Evolutionary conservation across 352 stramenopile genomes (phyloP).

Genomic region (Globisporangium echinulatum): DNA sequence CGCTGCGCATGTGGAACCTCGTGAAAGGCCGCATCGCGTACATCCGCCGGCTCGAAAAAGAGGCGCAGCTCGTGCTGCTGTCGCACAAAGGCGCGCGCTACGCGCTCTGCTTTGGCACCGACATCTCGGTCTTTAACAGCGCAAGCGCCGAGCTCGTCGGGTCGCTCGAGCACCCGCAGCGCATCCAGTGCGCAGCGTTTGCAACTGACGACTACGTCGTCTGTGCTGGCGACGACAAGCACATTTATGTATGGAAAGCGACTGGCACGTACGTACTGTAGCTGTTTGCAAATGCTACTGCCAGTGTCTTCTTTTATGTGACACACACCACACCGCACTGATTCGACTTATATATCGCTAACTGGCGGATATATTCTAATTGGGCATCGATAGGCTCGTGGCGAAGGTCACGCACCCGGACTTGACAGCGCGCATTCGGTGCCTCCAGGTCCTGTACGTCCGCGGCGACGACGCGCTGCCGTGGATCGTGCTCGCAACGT

Average conservation of each 20-base stretch:
- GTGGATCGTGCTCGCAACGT: conserved; percentile 72
- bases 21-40: conserved; percentile 86
- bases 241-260: conserved; percentile 80
- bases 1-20: conserved; percentile 88
- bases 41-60: conserved; percentile 80
- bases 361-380: neutral
- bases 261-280: conserved; percentile 53
- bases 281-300: neutral
- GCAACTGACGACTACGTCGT: conserved; percentile 70
- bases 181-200: conserved; percentile 72
- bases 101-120: conserved; percentile 56
- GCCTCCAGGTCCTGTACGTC: conserved; percentile 65
- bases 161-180: conserved; percentile 62
- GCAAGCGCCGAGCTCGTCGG: conserved; percentile 65
- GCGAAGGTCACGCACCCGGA: conserved; percentile 59
- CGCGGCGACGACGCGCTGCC: conserved; percentile 47
- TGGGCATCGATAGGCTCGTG: conserved; percentile 30
- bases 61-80: conserved; percentile 69
- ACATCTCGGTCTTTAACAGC: conserved; percentile 76
- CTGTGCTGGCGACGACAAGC: conserved; percentile 70
- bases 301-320: too few species aligned
- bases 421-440: conserved; percentile 65
- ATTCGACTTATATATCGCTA: neutral
- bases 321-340: too few species aligned
- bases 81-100: conserved; percentile 72